These are phyloP conservation scores for Lycium ferocissimum DNA, from an alignment of 257 asterid genomes.

Conservation along the genomic window DNA sequence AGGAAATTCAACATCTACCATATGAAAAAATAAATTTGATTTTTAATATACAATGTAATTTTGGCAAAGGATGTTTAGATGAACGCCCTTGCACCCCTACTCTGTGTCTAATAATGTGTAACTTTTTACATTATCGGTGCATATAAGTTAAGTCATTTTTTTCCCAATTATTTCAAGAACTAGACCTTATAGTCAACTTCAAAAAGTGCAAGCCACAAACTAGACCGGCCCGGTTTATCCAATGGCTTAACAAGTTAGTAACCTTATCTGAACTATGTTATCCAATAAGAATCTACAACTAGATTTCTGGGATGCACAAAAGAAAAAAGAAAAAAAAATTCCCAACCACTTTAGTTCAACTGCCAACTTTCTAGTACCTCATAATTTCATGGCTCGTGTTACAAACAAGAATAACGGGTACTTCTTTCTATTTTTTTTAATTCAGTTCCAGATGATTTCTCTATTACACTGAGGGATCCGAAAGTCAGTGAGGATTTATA, in stretches of 20 bases:
- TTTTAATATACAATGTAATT: too few species aligned
- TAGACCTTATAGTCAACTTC: neutral
- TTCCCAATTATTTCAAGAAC: too few species aligned
- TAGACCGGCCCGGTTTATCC: conserved; percentile 27
- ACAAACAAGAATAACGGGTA: conserved; percentile 29
- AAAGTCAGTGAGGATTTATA: neutral
- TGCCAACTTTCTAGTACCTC: neutral
- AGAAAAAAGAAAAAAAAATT: neutral
- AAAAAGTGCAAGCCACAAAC: neutral
- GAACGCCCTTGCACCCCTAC: too few species aligned
- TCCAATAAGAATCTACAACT: conserved; percentile 29
- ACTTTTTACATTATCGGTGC: too few species aligned
- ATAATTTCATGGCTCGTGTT: neutral
- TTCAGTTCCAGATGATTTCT: neutral
- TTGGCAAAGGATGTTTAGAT: too few species aligned
- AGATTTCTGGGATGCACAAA: conserved; percentile 25
- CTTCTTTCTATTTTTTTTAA: conserved; percentile 20
- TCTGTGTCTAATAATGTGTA: too few species aligned
- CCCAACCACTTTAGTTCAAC: conserved; percentile 36
- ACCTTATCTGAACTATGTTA: conserved; percentile 36
- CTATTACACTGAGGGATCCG: too few species aligned
- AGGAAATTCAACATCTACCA: too few species aligned
- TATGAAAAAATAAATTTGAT: too few species aligned
- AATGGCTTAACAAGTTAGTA: conserved; percentile 23
- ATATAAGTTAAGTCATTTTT: too few species aligned